These are phyloP conservation scores for Colletotrichum theobromicola DNA, from an alignment of 2,329 filamentous ascomycete genomes.

Conservation along the genomic window DNA sequence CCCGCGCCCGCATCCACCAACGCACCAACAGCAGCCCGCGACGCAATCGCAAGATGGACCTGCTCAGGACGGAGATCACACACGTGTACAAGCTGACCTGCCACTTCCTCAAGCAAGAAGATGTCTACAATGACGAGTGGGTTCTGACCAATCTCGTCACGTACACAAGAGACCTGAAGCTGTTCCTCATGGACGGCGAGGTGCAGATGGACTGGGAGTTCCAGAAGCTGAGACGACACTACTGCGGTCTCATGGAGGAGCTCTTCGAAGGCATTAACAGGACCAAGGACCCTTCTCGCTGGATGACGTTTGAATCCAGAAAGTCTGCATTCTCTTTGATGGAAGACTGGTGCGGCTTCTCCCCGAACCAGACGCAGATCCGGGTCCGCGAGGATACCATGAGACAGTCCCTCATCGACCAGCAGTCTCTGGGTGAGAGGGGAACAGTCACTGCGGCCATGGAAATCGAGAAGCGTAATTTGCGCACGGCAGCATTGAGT, in stretches of 20 bases:
- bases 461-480: slow-evolving; percentile 95
- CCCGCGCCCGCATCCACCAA: slow-evolving; percentile 84
- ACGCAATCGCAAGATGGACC: slow-evolving; percentile 82
- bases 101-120: slow-evolving; percentile 80
- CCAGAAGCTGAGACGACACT: slow-evolving; percentile 88
- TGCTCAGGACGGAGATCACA: slow-evolving; percentile 90
- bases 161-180: slow-evolving; percentile 89
- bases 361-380: slow-evolving; percentile 85
- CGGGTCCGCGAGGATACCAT: slow-evolving; percentile 84
- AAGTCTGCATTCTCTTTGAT: slow-evolving; percentile 96
- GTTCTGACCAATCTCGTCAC: slow-evolving; percentile 86
- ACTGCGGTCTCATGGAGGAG: slow-evolving; percentile 91
- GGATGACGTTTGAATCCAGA: slow-evolving; percentile 97
- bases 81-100: slow-evolving; percentile 95
- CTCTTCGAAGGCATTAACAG: slow-evolving; percentile 90
- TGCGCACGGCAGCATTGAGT: slow-evolving; percentile 88
- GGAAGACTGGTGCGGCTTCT: slow-evolving; percentile 99
- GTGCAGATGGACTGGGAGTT: slow-evolving; percentile 96
- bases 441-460: slow-evolving; percentile 85
- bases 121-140: slow-evolving; percentile 87
- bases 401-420: slow-evolving; percentile 82
- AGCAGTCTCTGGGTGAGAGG: slow-evolving; percentile 77
- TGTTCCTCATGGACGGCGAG: slow-evolving; percentile 93
- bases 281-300: slow-evolving; percentile 82
- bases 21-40: slow-evolving; percentile 83